Conservation (phyloP, 2,329 filamentous ascomycete species). For the Colletotrichum paranaense region DNA sequence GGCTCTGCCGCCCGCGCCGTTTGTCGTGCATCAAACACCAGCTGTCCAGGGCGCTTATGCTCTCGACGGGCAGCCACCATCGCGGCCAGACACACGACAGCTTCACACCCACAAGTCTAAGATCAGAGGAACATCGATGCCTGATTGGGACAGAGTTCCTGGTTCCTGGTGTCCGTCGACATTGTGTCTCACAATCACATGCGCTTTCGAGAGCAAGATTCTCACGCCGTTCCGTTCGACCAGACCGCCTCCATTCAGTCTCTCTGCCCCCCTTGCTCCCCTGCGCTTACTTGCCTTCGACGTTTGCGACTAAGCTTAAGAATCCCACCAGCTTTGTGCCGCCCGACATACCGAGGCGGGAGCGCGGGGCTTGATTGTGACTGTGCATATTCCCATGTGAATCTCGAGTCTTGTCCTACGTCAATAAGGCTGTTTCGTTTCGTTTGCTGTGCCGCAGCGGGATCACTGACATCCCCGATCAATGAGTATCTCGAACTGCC, state of each 20-base stretch:
- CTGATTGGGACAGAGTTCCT: conserved; percentile 28
- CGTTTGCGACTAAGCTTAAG: not conserved
- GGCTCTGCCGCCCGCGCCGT: conserved; percentile 5
- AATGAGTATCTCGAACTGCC: conserved; percentile 6
- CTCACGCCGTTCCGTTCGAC: not conserved
- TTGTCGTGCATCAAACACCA: not conserved
- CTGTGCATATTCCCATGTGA: conserved; percentile 31
- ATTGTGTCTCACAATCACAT: conserved; percentile 24
- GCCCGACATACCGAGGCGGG: conserved; percentile 27
- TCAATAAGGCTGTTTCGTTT: conserved; percentile 19
- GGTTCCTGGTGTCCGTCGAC: conserved; percentile 27
- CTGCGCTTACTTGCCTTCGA: conserved; percentile 2
- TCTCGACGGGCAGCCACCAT: conserved; percentile 1
- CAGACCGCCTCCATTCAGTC: not conserved
- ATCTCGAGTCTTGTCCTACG: not conserved
- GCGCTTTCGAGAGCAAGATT: not conserved
- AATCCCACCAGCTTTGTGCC: conserved; percentile 11
- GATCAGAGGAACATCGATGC: conserved; percentile 20
- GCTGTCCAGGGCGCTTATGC: conserved; percentile 11
- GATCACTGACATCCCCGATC: conserved; percentile 4
- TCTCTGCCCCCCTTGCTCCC: not conserved
- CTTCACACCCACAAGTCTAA: conserved; percentile 14
- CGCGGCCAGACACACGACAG: not conserved
- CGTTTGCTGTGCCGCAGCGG: not conserved
- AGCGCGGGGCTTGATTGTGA: not conserved